A percentile compares a stretch with the other conserved stretches of the same genome.
Evolutionary conservation across 2,329 filamentous ascomycete species (phyloP).

Genomic region (Leptographium lundbergii): DNA sequence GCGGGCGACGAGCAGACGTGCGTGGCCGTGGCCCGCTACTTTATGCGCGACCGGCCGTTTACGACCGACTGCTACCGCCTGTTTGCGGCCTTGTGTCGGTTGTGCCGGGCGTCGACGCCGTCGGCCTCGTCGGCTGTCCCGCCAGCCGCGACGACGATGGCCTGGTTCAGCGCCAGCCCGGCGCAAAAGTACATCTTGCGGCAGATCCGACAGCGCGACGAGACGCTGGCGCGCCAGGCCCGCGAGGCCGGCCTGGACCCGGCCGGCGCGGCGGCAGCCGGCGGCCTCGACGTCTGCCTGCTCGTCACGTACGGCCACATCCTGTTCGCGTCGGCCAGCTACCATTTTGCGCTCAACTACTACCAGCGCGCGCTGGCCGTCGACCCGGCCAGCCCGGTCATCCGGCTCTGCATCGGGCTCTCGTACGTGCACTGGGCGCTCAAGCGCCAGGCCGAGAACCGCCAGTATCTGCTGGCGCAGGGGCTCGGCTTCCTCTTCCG

Average conservation of each 20-base stretch:
- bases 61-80: constrained; percentile 74
- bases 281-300: constrained; percentile 59
- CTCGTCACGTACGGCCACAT: constrained; percentile 87
- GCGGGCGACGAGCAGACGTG: constrained; percentile 69
- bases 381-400: constrained; percentile 61
- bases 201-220: constrained; percentile 84
- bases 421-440: constrained; percentile 81
- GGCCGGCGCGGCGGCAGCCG: constrained; percentile 33
- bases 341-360: constrained; percentile 76
- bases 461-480: constrained; percentile 78
- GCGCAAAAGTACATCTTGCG: constrained; percentile 85
- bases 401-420: constrained; percentile 70
- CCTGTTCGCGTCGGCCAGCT: constrained; percentile 70
- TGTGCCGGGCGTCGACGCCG: constrained; percentile 51
- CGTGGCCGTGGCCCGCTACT: constrained; percentile 60
- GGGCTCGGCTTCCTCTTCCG: constrained; percentile 68
- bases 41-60: constrained; percentile 72
- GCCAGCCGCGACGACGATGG: constrained; percentile 33
- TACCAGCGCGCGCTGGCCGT: constrained; percentile 68
- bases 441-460: constrained; percentile 80
- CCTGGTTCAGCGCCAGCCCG: constrained; percentile 68
- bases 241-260: constrained; percentile 58
- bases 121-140: no score
- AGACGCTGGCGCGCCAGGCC: constrained; percentile 62
- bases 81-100: constrained; percentile 63